These are phyloP conservation scores for Balansia obtecta DNA, from an alignment of 2,329 filamentous ascomycete species.

Conservation along the genomic window DNA sequence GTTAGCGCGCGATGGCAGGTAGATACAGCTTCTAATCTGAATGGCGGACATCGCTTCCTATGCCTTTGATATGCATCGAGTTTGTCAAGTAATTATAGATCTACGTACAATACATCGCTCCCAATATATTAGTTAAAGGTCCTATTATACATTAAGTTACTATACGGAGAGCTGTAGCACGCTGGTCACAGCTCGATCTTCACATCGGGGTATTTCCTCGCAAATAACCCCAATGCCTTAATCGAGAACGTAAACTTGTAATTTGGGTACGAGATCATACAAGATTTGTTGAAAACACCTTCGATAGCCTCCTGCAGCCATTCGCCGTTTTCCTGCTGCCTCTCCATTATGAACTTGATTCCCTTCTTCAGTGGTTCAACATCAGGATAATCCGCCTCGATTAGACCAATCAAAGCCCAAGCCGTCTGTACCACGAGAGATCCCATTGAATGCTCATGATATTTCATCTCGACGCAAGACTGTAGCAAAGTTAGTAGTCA, in stretches of 20 bases:
- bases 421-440: slow-evolving; percentile 92
- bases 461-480: slow-evolving; percentile 67
- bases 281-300: slow-evolving; percentile 97
- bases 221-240: slow-evolving; percentile 87
- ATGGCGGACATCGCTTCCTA: too few relatives aligned
- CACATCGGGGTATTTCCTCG: slow-evolving; percentile 55
- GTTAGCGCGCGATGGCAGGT: too few relatives aligned
- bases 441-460: slow-evolving; percentile 58
- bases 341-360: slow-evolving; percentile 67
- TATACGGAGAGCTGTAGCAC: neutral
- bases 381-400: slow-evolving; percentile 74
- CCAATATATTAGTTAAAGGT: neutral
- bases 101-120: neutral
- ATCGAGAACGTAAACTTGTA: slow-evolving; percentile 97
- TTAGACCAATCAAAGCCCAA: slow-evolving; percentile 72
- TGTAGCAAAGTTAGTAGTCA: slow-evolving; percentile 21
- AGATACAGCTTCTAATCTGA: too few relatives aligned
- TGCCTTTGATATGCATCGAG: too few relatives aligned
- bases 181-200: slow-evolving; percentile 23
- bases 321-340: slow-evolving; percentile 81
- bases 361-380: slow-evolving; percentile 59
- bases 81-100: too few relatives aligned
- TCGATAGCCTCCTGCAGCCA: slow-evolving; percentile 95
- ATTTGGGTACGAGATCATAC: slow-evolving; percentile 98
- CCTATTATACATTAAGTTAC: neutral